Base-by-base conservation (phyloP, 2,329 filamentous ascomycete species). In the Botrytis paeoniae region DNA sequence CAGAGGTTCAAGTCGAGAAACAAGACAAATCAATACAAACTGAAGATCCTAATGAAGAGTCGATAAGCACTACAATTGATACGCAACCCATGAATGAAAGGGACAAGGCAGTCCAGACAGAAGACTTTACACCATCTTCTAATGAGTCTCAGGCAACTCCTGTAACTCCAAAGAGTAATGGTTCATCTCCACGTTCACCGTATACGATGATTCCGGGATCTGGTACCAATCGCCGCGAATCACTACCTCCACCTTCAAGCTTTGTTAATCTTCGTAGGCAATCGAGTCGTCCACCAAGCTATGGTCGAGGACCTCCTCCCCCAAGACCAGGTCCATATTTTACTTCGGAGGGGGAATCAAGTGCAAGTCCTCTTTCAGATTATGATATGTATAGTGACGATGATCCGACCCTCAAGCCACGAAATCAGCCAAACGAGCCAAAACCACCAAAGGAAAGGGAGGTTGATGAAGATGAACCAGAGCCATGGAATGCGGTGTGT, bases 301-400 rank as follows among this genome's bases (percentile, higher is more conserved):
- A n/a, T 7, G n/a, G 60, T 41, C 69, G 43, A 6, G 64, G 43
- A 60, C 32, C 43, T 54, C 64, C 51, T 54, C 69, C 77, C 57
- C 73, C 80, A 35, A 66, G 83, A 84, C 73, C 83, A 29, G 65
- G 70, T 16, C 66, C 76, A 37, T 76, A 77, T 51, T 73, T 77
- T 29, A 74, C 71, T 29, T 86, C 86, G 0, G 86, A 86, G 9
- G 85, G 85, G 48, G 85, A 89, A 71, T 89, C 87, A 0, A 89
- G 87, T 0, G 88, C 89, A 62, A 89, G 87, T 10, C 89, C 89
- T 0, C 83, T 90, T 3, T 84, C 86, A 51, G 88, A 90, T 74
- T 89, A 85, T 84, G 84, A 86, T 75, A 83, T 89, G 41, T 89
- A 89, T 79, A 88, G 85, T 73, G 85, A 84, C 69, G 88, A 90